A percentile compares a stretch with the other conserved stretches of the same genome.
Conservation (phyloP, 225 moss, liverwort and hornwort genomes). For the Pseudoscleropodium purum region DNA sequence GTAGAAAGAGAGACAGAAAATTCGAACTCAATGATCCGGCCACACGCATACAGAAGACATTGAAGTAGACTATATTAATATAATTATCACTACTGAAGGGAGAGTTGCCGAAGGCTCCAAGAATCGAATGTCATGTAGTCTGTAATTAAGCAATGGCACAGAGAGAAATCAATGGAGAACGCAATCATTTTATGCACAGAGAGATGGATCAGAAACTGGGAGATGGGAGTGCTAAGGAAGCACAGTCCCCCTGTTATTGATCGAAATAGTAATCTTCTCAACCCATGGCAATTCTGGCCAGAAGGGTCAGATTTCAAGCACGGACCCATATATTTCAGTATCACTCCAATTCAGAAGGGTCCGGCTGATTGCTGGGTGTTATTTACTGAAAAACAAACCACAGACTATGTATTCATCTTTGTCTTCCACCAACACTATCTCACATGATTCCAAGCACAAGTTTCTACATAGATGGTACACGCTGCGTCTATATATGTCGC, state of each 20-base stretch:
- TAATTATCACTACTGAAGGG: not conserved
- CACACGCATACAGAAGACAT: not conserved
- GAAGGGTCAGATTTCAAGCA: not conserved
- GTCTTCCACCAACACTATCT: not conserved
- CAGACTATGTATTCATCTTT: not conserved
- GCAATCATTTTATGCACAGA: too few species aligned
- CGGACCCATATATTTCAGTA: not conserved
- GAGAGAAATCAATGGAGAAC: not conserved
- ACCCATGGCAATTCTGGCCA: not conserved
- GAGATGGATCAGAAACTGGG: not conserved
- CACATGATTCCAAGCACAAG: not conserved
- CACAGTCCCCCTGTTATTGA: not conserved
- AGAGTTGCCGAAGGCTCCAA: not conserved
- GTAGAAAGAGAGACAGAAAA: not conserved
- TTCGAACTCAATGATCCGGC: not conserved
- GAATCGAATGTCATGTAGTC: not conserved
- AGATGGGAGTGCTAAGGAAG: not conserved
- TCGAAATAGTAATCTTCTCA: not conserved
- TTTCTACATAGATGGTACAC: not conserved
- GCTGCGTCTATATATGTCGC: not conserved
- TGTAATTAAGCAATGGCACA: not conserved
- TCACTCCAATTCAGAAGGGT: not conserved
- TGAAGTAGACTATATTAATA: not conserved
- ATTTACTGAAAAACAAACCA: slow-evolving; percentile 4
- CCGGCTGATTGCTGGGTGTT: not conserved